Base-by-base conservation (phyloP, 352 stramenopile genomes). In the Globisporangium rhizosaccharum region DNA sequence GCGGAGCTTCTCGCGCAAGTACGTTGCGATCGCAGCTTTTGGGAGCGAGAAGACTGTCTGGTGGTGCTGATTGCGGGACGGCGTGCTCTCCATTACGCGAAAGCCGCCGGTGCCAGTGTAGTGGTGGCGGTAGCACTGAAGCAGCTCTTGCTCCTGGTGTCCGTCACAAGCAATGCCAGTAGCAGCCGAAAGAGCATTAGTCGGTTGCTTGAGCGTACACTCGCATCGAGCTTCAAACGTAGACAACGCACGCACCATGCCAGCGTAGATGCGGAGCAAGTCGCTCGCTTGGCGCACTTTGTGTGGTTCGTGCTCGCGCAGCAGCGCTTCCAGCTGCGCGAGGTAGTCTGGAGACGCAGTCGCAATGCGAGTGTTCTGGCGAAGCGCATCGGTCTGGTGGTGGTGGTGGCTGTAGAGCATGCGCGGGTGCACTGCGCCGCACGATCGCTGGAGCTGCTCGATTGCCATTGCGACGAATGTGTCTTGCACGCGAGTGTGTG, bases 121-220 rank as follows among this genome's bases (percentile, higher is more conserved):
- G 55, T 77, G 85, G 53, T 85, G 76, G 44, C 79, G 79, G 58
- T 86, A 87, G 62, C 76, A 86, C 59, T 81, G 73, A 47, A 87
- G 47, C 28, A 87, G 63, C 47, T 89, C 79, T n/a, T 68, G 70
- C 20, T 89, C 79, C 72, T 73, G 23, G 23, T 23, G 23, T 23
- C 23, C 23, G 23, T 23, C 23, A 23, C 23, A 23, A 23, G 23
- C 23, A 23, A 23, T 23, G 23, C 0, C 23, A 23, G 28, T 26
- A 8, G 5, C 1, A 46, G 15, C 26, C 23, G 44, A 1, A 33
- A 60, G 18, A 20, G 49, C n/a, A 23, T 37, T 6, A 6, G 47
- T 52, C 12, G 18, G 47, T 15, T 2, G 23, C 12, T 4, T 23
- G 17, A 1, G 46, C 46, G 17, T 12, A 51, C 14, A 39, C 1